These are phyloP conservation scores for Plasmodium gonderi DNA, from an alignment of 169 alveolate species.

Conservation along the genomic window DNA sequence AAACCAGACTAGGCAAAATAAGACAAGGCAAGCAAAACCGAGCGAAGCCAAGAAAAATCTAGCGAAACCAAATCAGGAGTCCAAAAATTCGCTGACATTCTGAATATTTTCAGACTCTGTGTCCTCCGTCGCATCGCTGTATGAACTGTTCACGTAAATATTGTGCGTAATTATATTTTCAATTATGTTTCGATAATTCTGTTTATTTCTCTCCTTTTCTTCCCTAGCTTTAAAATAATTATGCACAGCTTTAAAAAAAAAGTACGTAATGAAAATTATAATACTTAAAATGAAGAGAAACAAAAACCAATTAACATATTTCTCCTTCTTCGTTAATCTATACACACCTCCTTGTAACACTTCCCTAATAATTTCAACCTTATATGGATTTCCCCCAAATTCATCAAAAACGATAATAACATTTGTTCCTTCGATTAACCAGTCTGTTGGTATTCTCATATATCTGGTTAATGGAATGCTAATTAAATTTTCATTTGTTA, in stretches of 20 bases:
- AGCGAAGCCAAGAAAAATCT: background rate
- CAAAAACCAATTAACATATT: slow-evolving; percentile 59
- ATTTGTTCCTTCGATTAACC: slow-evolving; percentile 70
- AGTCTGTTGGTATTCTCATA: slow-evolving; percentile 75
- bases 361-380: slow-evolving; percentile 64
- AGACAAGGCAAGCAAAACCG: too few species aligned
- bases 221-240: slow-evolving; percentile 57
- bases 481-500: slow-evolving; percentile 65
- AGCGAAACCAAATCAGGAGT: slow-evolving; percentile 11
- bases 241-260: slow-evolving; percentile 56
- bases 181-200: slow-evolving; percentile 64
- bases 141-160: slow-evolving; percentile 61
- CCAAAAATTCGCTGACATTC: slow-evolving; percentile 73
- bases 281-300: slow-evolving; percentile 59
- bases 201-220: slow-evolving; percentile 67
- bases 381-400: slow-evolving; percentile 72
- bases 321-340: slow-evolving; percentile 62
- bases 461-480: slow-evolving; percentile 68
- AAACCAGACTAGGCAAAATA: slow-evolving; percentile 5
- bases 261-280: slow-evolving; percentile 44
- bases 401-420: slow-evolving; percentile 59
- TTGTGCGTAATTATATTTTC: slow-evolving; percentile 73
- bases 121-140: slow-evolving; percentile 52
- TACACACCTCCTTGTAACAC: slow-evolving; percentile 69
- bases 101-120: slow-evolving; percentile 54